Evolutionary conservation across 306 rosid genomes (phyloP).

Genomic region (Quercus robur): DNA sequence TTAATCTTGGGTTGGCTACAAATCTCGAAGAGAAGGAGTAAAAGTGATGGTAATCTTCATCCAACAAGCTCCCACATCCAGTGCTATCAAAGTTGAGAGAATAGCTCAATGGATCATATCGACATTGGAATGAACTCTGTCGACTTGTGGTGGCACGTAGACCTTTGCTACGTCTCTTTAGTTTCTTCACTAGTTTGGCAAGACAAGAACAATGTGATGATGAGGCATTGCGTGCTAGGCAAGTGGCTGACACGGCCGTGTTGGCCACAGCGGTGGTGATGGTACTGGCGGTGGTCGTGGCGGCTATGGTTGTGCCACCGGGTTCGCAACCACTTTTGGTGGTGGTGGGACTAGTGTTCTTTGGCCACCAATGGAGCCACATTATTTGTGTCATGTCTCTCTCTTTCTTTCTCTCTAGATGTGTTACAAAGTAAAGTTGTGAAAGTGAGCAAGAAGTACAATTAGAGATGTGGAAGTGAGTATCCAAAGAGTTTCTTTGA

Average conservation of each 20-base stretch:
- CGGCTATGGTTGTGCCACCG: conserved; percentile 10
- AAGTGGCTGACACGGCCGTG: not conserved
- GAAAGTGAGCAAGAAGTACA: not conserved
- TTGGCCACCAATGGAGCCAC: conserved; percentile 4
- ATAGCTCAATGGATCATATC: conserved; percentile 79
- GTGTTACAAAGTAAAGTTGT: not conserved
- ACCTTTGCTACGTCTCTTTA: conserved; percentile 38
- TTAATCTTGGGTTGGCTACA: conserved; percentile 46
- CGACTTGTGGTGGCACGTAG: conserved; percentile 16
- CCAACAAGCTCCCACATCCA: conserved; percentile 57
- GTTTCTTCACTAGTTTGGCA: conserved; percentile 54
- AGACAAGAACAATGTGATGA: conserved; percentile 36
- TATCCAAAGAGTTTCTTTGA: not conserved
- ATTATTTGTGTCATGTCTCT: not conserved
- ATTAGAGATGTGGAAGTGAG: not conserved
- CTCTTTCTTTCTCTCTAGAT: not conserved
- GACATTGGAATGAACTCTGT: conserved; percentile 51
- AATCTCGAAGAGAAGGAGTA: conserved; percentile 81
- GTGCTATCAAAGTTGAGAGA: conserved; percentile 72
- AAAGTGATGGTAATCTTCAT: conserved; percentile 68
- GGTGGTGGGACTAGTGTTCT: not conserved
- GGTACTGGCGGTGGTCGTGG: not conserved
- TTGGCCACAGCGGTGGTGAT: not conserved
- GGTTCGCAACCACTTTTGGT: not conserved
- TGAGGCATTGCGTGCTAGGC: not conserved